Percentiles rank a stretch among this genome's conserved stretches.
These are phyloP conservation scores for Lentinus polychrous DNA, from an alignment of 1,284 basidiomycete species.

Conservation along the genomic window DNA sequence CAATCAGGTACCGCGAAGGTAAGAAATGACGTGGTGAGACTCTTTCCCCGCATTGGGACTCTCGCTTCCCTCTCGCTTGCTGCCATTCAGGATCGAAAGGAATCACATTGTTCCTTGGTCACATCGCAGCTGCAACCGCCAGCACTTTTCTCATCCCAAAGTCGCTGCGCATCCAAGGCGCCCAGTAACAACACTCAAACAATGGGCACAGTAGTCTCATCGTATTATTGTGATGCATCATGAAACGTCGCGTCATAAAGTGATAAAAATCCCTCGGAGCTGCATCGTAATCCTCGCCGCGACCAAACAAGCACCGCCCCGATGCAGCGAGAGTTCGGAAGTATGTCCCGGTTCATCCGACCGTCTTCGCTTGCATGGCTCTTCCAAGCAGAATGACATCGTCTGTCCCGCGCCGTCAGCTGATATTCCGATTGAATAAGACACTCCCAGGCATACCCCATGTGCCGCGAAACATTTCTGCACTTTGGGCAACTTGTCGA, in stretches of 20 bases:
- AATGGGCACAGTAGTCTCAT: too few relatives aligned
- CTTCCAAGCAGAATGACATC: background rate
- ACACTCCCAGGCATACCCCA: background rate
- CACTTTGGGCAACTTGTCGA: background rate
- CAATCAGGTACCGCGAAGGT: constrained; percentile 5
- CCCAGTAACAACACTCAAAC: too few relatives aligned
- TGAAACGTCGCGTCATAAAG: too few relatives aligned
- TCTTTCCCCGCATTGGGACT: constrained; percentile 2
- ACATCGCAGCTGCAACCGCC: too few relatives aligned
- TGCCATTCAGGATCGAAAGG: background rate
- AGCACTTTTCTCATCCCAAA: too few relatives aligned
- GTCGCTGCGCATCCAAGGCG: too few relatives aligned
- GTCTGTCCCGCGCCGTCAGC: background rate
- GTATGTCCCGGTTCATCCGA: background rate
- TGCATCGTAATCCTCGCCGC: too few relatives aligned
- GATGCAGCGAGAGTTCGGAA: background rate
- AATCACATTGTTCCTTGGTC: too few relatives aligned
- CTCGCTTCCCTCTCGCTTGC: constrained; percentile 2
- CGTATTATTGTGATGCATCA: too few relatives aligned
- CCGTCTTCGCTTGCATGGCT: background rate
- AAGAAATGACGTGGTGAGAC: constrained; percentile 1
- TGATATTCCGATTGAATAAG: background rate
- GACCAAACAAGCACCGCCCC: background rate
- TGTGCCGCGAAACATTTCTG: background rate
- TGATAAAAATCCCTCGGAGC: too few relatives aligned